phyloP scores from a whole-genome alignment of 2,329 filamentous ascomycete genomes.

The Alternaria sp. region DNA sequence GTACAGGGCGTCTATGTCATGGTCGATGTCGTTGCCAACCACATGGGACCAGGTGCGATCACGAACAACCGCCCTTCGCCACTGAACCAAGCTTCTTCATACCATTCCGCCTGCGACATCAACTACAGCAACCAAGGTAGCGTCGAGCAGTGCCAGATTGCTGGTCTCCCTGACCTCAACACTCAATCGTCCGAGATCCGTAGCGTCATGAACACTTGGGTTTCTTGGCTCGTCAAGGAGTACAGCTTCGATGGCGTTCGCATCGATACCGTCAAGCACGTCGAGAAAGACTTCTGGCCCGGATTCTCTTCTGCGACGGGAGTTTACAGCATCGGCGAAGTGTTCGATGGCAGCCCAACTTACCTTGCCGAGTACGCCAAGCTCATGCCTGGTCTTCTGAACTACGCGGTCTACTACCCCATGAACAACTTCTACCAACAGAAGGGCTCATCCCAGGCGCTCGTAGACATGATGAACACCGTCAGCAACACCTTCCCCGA shows the following conservation, averaged over 20 bases:
- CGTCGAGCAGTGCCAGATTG: conserved; percentile 40
- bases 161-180: conserved; percentile 39
- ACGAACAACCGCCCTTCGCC: conserved; percentile 36
- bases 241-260: conserved; percentile 60
- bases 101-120: conserved; percentile 37
- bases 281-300: conserved; percentile 65
- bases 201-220: conserved; percentile 35
- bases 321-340: conserved; percentile 67
- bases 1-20: conserved; percentile 53
- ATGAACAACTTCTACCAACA: conserved; percentile 48
- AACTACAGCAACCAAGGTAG: conserved; percentile 41
- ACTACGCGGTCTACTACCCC: conserved; percentile 61
- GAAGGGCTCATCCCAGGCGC: conserved; percentile 34
- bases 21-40: conserved; percentile 61
- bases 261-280: conserved; percentile 68
- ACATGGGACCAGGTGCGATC: conserved; percentile 44
- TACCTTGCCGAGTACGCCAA: conserved; percentile 62
- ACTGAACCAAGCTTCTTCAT: conserved; percentile 34
- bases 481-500: conserved; percentile 41
- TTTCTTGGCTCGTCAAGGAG: conserved; percentile 38
- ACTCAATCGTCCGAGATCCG: conserved; percentile 33
- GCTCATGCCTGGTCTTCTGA: conserved; percentile 64
- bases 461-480: conserved; percentile 46
- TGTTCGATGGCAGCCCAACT: conserved; percentile 60
- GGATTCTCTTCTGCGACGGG: conserved; percentile 61